Evolutionary conservation across 2,329 filamentous ascomycete species (phyloP), one percentile per base, ranked within the genome.

Genomic region (Verticillium isaacii): DNA sequence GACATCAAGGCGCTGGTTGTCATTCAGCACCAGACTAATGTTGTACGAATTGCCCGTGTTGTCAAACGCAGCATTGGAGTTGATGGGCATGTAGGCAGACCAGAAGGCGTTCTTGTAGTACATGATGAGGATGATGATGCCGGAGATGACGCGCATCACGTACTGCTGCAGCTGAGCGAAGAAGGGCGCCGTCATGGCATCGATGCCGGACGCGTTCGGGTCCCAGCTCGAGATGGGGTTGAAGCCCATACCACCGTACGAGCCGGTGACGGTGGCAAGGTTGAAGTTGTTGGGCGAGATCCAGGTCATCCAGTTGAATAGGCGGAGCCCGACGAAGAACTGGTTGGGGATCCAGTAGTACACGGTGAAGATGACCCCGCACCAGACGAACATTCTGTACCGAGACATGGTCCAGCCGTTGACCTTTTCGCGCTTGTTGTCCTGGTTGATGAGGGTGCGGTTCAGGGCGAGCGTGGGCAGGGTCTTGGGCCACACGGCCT

Each of bases 261-360:
- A 75, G 0, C 79, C 78, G 0, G 79, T 82, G 12, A 82, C 68
- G 7, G 77, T 74, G 14, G 78, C 74, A 1, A 81, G 69, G 7
- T 74, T 77, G 54, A 78, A 64, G 59, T 80, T 81, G 36, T 76
- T 65, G 0, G 80, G 80, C 0, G 78, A 69, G n/a, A 82, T 80
- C 80, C 79, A 82, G 0, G 78, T 78, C 72, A 81, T 81, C 78
- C 79, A 82, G 67, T 78, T 78, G 68, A 82, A 82, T 1, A 71
- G 64, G 57, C 72, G 75, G 17, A 82, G 68, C 5, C 74, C 78
- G 5, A 68, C 69, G 67, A 80, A 81, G 56, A 81, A 82, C 2
- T 82, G 68, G 56, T 75, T 74, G 0, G 80, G 80, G 12, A 82
- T 69, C 78, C 78, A 82, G 67, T 79, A 82, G 69, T 79, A 82